Conservation (phyloP, 805 yeast species). For the Candida methanosorbosa region DNA sequence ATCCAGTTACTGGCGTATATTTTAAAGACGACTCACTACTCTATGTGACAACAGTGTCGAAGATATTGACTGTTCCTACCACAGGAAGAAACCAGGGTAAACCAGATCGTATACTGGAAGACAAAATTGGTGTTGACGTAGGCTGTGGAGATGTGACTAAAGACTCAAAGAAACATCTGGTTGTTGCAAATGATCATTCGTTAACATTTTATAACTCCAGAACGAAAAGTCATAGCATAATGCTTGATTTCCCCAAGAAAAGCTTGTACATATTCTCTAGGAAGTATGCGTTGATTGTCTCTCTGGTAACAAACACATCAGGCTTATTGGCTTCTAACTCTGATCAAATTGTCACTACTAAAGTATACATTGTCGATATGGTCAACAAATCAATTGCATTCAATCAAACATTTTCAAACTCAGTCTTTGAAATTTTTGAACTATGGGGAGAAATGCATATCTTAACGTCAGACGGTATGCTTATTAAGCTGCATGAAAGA, state of each 20-base stretch:
- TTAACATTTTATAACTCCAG: constrained; percentile 52
- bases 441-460: constrained; percentile 52
- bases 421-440: constrained; percentile 49
- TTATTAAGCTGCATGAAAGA: constrained; percentile 62
- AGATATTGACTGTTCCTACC: constrained; percentile 63
- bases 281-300: constrained; percentile 51
- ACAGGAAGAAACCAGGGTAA: constrained; percentile 70
- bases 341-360: constrained; percentile 31
- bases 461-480: constrained; percentile 66
- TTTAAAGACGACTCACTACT: constrained; percentile 48
- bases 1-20: constrained; percentile 74
- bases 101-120: constrained; percentile 39
- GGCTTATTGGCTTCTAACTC: constrained; percentile 22
- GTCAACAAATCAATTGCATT: constrained; percentile 62
- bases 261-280: constrained; percentile 32
- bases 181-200: constrained; percentile 59
- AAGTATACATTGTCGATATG: constrained; percentile 60
- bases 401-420: constrained; percentile 57
- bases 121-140: constrained; percentile 38
- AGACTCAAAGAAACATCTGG: constrained; percentile 25
- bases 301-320: constrained; percentile 34
- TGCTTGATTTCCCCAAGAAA: constrained; percentile 49
- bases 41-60: constrained; percentile 69
- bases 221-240: constrained; percentile 45
- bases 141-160: constrained; percentile 34